A percentile compares a stretch with the other conserved stretches of the same genome.
Evolutionary conservation across 2,329 filamentous ascomycete species (phyloP).

Genomic region (Fusarium buxicola): DNA sequence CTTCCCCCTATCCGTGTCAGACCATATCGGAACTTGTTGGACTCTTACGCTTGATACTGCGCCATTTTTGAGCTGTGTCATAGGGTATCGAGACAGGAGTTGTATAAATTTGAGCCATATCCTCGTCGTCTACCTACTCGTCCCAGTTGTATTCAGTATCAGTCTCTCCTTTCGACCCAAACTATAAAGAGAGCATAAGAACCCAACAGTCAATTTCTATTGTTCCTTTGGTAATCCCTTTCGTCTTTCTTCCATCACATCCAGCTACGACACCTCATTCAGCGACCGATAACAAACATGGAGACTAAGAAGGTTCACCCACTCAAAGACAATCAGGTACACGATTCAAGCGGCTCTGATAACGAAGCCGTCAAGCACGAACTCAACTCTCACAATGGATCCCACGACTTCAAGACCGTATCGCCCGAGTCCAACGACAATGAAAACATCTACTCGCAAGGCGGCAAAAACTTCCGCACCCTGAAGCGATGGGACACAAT

Average conservation of each 20-base stretch:
- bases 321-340: conserved; percentile 12
- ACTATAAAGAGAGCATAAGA: not conserved
- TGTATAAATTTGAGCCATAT: conserved; percentile 12
- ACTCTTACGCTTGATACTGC: conserved; percentile 11
- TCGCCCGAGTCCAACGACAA: conserved; percentile 30
- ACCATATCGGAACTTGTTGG: conserved; percentile 9
- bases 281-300: conserved; percentile 15
- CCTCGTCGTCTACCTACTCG: not conserved
- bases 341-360: conserved; percentile 29
- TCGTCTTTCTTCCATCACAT: too few relatives aligned
- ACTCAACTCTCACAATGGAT: not conserved
- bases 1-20: conserved; percentile 10
- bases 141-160: conserved; percentile 8
- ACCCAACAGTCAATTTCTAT: too few relatives aligned
- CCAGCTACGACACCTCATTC: too few relatives aligned
- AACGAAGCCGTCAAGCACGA: conserved; percentile 30
- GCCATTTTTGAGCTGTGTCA: conserved; percentile 6
- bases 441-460: conserved; percentile 37
- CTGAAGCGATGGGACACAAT: conserved; percentile 42
- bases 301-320: conserved; percentile 9
- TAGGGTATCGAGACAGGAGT: not conserved
- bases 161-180: not conserved
- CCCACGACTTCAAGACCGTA: conserved; percentile 33
- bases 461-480: conserved; percentile 42
- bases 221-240: too few relatives aligned